These are phyloP conservation scores for Diplogelasinospora grovesii DNA, from an alignment of 495 filamentous ascomycete genomes.

Conservation along the genomic window DNA sequence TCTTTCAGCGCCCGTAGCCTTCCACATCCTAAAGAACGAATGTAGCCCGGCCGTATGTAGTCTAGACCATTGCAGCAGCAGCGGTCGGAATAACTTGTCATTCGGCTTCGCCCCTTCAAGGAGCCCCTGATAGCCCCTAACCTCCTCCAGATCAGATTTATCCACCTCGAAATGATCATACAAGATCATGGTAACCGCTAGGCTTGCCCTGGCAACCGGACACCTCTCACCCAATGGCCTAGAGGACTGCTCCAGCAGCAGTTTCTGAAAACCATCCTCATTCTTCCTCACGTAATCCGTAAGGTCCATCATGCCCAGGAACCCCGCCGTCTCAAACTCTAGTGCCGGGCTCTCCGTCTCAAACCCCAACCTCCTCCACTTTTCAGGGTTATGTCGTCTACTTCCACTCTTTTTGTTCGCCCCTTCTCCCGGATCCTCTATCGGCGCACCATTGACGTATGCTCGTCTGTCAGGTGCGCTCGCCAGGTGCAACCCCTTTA, in stretches of 20 bases:
- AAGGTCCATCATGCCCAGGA: constrained; percentile 95
- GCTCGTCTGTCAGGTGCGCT: constrained; percentile 63
- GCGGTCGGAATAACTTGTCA: constrained; percentile 80
- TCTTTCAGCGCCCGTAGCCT: constrained; percentile 69
- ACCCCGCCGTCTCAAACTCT: constrained; percentile 83
- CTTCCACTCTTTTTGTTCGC: constrained; percentile 44
- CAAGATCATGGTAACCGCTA: constrained; percentile 80
- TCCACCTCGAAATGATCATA: constrained; percentile 96
- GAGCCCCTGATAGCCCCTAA: constrained; percentile 65
- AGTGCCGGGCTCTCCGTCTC: constrained; percentile 76
- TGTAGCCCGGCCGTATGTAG: constrained; percentile 87
- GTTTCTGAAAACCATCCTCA: constrained; percentile 85
- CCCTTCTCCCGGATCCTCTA: constrained; percentile 21
- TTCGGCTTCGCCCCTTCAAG: constrained; percentile 74
- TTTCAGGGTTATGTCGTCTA: constrained; percentile 75
- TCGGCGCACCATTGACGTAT: constrained; percentile 26
- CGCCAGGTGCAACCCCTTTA: constrained; percentile 77
- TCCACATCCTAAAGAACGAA: constrained; percentile 90
- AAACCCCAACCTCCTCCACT: constrained; percentile 90
- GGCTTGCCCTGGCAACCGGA: constrained; percentile 79
- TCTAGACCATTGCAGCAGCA: constrained; percentile 91
- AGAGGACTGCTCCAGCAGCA: constrained; percentile 82
- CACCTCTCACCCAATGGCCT: constrained; percentile 66
- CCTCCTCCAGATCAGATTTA: constrained; percentile 75
- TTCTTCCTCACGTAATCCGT: constrained; percentile 87